phyloP scores from a whole-genome alignment of 2,329 filamentous ascomycete genomes.

The Sphaerulina musiva region DNA sequence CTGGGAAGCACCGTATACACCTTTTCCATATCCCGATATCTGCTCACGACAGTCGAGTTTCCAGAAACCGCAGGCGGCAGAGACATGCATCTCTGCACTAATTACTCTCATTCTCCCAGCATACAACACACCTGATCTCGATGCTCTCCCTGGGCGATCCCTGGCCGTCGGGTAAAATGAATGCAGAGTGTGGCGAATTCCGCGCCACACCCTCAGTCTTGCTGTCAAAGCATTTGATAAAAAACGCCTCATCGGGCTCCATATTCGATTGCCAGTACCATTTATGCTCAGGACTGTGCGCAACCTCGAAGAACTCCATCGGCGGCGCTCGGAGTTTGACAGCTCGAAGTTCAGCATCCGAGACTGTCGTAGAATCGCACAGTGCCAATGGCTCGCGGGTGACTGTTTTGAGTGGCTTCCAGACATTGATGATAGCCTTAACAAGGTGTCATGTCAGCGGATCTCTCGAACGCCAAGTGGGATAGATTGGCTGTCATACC shows the following conservation, averaged over 20 bases:
- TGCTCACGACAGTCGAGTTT: not conserved
- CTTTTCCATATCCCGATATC: no score
- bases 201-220: slow-evolving; percentile 14
- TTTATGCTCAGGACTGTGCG: slow-evolving; percentile 9
- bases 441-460: not conserved
- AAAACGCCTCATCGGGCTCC: slow-evolving; percentile 15
- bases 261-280: slow-evolving; percentile 17
- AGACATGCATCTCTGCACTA: not conserved
- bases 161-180: slow-evolving; percentile 7
- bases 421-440: slow-evolving; percentile 16
- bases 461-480: not conserved
- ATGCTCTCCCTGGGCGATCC: slow-evolving; percentile 17
- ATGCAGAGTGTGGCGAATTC: slow-evolving; percentile 11
- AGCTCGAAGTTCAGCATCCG: slow-evolving; percentile 7
- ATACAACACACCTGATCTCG: slow-evolving; percentile 17
- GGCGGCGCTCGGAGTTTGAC: not conserved
- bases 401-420: slow-evolving; percentile 16
- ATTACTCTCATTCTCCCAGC: slow-evolving; percentile 13
- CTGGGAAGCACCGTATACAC: no score
- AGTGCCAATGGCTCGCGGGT: slow-evolving; percentile 14
- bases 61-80: not conserved
- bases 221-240: slow-evolving; percentile 18
- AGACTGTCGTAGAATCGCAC: slow-evolving; percentile 10
- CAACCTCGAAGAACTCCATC: slow-evolving; percentile 7
- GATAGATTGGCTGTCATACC: not conserved